A percentile compares a stretch with the other conserved stretches of the same genome.
Conservation (phyloP, 2,329 filamentous ascomycete genomes). For the Parastagonospora nodorum region DNA sequence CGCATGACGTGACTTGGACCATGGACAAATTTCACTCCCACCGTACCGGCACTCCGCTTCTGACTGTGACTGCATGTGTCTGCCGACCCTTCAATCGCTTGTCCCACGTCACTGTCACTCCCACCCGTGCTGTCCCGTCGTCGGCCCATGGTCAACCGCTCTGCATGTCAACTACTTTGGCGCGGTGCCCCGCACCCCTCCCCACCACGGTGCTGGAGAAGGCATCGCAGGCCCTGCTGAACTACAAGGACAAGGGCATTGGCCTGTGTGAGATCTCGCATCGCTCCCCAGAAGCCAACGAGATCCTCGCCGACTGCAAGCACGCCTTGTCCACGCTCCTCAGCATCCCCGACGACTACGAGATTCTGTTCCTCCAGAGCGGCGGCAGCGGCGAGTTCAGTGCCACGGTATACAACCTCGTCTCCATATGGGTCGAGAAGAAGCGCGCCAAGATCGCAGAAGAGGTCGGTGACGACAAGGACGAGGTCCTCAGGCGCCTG, state of each 20-base stretch:
- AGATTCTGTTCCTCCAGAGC: constrained; percentile 85
- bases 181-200: constrained; percentile 84
- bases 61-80: not conserved
- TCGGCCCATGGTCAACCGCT: constrained; percentile 70
- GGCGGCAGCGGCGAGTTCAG: constrained; percentile 88
- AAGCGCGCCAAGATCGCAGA: constrained; percentile 64
- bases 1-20: constrained; percentile 31
- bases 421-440: constrained; percentile 78
- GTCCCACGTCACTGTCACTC: not conserved
- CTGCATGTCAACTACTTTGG: constrained; percentile 85
- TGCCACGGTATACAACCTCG: constrained; percentile 81
- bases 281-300: constrained; percentile 76
- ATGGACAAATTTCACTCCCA: constrained; percentile 4
- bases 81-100: not conserved
- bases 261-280: constrained; percentile 91
- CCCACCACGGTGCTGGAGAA: constrained; percentile 80
- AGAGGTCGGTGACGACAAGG: constrained; percentile 60
- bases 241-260: constrained; percentile 80
- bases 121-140: constrained; percentile 1
- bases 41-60: constrained; percentile 2
- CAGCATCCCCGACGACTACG: constrained; percentile 84
- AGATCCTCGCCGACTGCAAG: constrained; percentile 80
- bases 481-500: constrained; percentile 63
- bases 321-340: constrained; percentile 73
- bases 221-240: constrained; percentile 76